Evolutionary conservation across 768 basidiomycete genomes (phyloP).

Genomic region (Russula dissimulans): DNA sequence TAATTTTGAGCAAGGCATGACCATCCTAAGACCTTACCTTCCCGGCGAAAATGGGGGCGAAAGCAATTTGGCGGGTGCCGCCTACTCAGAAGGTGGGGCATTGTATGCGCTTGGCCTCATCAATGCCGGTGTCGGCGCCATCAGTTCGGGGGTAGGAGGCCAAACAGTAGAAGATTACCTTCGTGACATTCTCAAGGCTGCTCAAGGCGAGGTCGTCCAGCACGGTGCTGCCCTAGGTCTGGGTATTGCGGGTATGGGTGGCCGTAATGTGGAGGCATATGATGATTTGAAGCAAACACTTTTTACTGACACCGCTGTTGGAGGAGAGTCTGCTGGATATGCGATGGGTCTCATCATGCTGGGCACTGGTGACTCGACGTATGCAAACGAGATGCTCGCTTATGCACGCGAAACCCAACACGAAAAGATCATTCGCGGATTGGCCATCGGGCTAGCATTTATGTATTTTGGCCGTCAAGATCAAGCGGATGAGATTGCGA

Average conservation of each 20-base stretch:
- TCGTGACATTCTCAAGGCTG: slow-evolving; percentile 65
- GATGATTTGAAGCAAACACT: slow-evolving; percentile 84
- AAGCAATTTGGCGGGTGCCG: slow-evolving; percentile 65
- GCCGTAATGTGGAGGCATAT: slow-evolving; percentile 80
- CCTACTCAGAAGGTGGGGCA: slow-evolving; percentile 94
- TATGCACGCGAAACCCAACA: slow-evolving; percentile 98
- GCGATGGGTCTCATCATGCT: slow-evolving; percentile 98
- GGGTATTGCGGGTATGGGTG: slow-evolving; percentile 94
- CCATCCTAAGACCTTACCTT: slow-evolving; percentile 88
- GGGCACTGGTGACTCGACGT: slow-evolving; percentile 74
- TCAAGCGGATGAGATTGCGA: slow-evolving; percentile 79
- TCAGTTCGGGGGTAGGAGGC: slow-evolving; percentile 29
- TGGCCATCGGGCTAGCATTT: slow-evolving; percentile 88
- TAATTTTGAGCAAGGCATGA: slow-evolving; percentile 87
- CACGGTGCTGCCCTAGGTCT: slow-evolving; percentile 96
- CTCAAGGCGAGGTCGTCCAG: slow-evolving; percentile 81
- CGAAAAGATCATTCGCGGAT: slow-evolving; percentile 96
- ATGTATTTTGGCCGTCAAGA: slow-evolving; percentile 90
- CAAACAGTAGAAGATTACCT: slow-evolving; percentile 66
- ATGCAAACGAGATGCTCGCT: slow-evolving; percentile 88
- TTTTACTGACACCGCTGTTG: slow-evolving; percentile 91
- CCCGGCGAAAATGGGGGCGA: slow-evolving; percentile 66
- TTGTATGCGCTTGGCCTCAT: slow-evolving; percentile 91
- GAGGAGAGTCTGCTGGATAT: slow-evolving; percentile 92
- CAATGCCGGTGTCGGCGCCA: slow-evolving; percentile 74